phyloP scores from a whole-genome alignment of 805 yeast genomes.

The Ascoidea tarda region DNA sequence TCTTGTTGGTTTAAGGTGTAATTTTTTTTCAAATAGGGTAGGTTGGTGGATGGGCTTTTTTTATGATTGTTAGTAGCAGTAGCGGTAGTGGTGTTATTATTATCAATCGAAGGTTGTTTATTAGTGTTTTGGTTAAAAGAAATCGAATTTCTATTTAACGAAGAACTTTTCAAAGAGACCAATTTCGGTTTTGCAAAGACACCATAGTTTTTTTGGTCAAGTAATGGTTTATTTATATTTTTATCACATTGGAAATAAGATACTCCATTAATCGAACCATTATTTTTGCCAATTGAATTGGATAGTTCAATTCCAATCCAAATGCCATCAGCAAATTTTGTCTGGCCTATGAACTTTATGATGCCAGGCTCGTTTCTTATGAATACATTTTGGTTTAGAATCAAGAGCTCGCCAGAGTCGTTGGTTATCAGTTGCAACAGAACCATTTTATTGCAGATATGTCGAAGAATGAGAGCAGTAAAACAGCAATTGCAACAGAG shows the following conservation, averaged over 20 bases:
- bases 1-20: neutral
- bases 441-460: too few species aligned
- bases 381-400: neutral
- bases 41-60: neutral
- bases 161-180: neutral
- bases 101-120: too few species aligned
- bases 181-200: neutral
- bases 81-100: too few species aligned
- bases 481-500: too few species aligned
- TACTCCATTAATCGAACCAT: slow-evolving; percentile 56
- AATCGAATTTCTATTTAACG: too few species aligned
- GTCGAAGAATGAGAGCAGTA: too few species aligned
- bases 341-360: neutral
- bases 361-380: neutral
- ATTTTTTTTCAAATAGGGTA: too few species aligned
- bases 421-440: too few species aligned
- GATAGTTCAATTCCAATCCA: slow-evolving; percentile 87
- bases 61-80: too few species aligned
- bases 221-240: slow-evolving; percentile 11
- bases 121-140: too few species aligned
- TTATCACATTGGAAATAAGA: slow-evolving; percentile 41
- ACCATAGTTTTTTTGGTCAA: neutral
- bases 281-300: slow-evolving; percentile 77
- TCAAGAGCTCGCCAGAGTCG: too few species aligned
- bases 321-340: slow-evolving; percentile 3